phyloP scores from a whole-genome alignment of 352 stramenopile species.

The Phytophthora kernoviae region DNA sequence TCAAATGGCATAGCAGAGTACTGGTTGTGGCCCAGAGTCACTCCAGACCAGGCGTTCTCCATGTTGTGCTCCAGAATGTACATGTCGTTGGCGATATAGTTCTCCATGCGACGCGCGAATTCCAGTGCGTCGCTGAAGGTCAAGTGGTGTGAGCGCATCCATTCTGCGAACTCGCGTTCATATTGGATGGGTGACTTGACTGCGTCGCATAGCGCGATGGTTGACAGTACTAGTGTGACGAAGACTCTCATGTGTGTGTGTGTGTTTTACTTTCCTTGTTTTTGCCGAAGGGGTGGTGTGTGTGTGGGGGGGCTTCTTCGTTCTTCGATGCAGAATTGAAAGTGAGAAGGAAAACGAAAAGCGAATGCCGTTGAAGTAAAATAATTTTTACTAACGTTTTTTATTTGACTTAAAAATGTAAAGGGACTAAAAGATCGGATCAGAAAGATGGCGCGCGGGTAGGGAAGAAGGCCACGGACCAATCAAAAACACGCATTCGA shows the following conservation, averaged over 20 bases:
- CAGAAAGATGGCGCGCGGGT: constrained; percentile 11
- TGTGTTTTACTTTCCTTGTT: no score
- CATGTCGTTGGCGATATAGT: constrained; percentile 85
- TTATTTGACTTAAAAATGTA: constrained; percentile 21
- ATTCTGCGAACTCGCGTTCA: constrained; percentile 73
- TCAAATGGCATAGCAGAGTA: constrained; percentile 93
- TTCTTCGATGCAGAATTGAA: constrained; percentile 21
- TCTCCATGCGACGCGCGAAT: constrained; percentile 71
- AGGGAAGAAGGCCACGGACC: no score
- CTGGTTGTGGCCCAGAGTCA: constrained; percentile 59
- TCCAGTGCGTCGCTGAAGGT: constrained; percentile 69
- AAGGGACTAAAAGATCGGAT: constrained; percentile 11
- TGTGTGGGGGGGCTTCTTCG: constrained; percentile 14
- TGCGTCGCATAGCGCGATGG: constrained; percentile 33
- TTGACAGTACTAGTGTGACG: constrained; percentile 23
- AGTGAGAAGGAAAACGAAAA: constrained; percentile 30
- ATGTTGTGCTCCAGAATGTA: constrained; percentile 90
- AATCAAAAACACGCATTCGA: no score
- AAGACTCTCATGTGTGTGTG: constrained; percentile 23
- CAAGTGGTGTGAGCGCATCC: constrained; percentile 57
- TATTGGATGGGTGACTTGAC: constrained; percentile 75
- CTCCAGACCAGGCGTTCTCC: constrained; percentile 67
- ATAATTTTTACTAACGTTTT: neutral
- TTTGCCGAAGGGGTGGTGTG: no score
- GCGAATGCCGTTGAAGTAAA: constrained; percentile 27